Conservation (phyloP, 768 basidiomycete genomes). For the Boletus sp. region DNA sequence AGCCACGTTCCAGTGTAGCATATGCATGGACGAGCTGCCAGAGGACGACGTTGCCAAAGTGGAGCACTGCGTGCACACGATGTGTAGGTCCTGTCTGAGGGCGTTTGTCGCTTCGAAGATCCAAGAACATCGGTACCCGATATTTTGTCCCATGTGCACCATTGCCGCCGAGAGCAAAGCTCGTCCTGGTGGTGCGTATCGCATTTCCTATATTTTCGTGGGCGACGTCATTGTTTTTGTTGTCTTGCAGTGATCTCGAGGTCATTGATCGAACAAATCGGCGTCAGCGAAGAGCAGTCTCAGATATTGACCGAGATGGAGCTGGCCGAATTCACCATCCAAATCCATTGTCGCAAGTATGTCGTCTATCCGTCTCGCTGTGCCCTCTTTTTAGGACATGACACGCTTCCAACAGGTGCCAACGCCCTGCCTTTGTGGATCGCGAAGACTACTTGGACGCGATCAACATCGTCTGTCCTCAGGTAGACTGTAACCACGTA, state of each 20-base stretch:
- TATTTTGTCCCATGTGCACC: slow-evolving; percentile 59
- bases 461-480: slow-evolving; percentile 48
- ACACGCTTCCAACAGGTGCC: slow-evolving; percentile 40
- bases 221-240: background rate
- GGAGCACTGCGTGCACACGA: slow-evolving; percentile 46
- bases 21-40: slow-evolving; percentile 53
- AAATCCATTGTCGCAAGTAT: slow-evolving; percentile 52
- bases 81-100: slow-evolving; percentile 54
- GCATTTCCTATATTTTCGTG: background rate
- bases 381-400: background rate
- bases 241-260: slow-evolving; percentile 37
- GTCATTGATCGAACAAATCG: slow-evolving; percentile 42
- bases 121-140: slow-evolving; percentile 53
- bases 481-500: slow-evolving; percentile 43
- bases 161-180: slow-evolving; percentile 20
- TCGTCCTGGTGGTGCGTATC: slow-evolving; percentile 34
- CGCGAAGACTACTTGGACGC: slow-evolving; percentile 42
- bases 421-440: slow-evolving; percentile 48
- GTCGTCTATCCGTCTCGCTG: slow-evolving; percentile 2
- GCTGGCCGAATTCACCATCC: slow-evolving; percentile 40
- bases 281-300: slow-evolving; percentile 43
- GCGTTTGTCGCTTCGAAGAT: slow-evolving; percentile 45
- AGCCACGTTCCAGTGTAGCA: slow-evolving; percentile 47
- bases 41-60: slow-evolving; percentile 43
- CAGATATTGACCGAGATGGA: slow-evolving; percentile 47